Base-by-base conservation (phyloP, 2,329 filamentous ascomycete species). In the Phoma herbarum region DNA sequence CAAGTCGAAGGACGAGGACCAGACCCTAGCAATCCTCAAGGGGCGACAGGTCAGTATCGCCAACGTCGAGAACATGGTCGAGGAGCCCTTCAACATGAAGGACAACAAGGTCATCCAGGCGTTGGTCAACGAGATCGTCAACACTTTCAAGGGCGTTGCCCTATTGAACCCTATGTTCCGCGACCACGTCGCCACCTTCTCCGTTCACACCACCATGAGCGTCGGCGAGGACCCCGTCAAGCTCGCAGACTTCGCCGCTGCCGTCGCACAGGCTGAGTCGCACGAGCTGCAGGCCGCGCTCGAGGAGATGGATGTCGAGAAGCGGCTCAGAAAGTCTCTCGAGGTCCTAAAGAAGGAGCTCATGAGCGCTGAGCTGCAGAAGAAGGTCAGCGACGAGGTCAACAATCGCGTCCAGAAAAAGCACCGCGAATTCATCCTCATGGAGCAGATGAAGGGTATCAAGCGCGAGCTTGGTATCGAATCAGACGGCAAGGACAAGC, bases 391-490 rank as follows among this genome's bases (percentile, higher is more conserved):
- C 58, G 97, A 97, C 80, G 95, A 99, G 73, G 96, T 99, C 18
- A 95, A 98, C 77, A 92, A 87, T 73, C 97, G 97, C 80, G 98
- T 99, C 52, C 93, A 93, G 70, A 98, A 99, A 80, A 89, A 94
- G 28, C 95, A 99, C 77, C 88, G 95, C 51, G 95, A 99, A 75
- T 99, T 98, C 80, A 98, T 93, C 91, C 82, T 99, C 45, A 96
- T 97, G 92, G 95, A 99, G 79, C 96, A 99, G 77, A 97, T 99
- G 93, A 98, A 98, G 82, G 95, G 93, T 25, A 99, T 99, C 73
- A 90, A 92, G 58, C 87, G 95, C 58, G 95, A 99, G 78, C 86
- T 99, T 47, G 95, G 96, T 22, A 92, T 99, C 52, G 96, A 99
- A 76, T 96, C 92, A 6, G 95, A 99, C 73, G 95, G 96, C 64